Base-by-base conservation (phyloP, 192 early-diverging fungal species). In the Glomus cerebriforme region DNA sequence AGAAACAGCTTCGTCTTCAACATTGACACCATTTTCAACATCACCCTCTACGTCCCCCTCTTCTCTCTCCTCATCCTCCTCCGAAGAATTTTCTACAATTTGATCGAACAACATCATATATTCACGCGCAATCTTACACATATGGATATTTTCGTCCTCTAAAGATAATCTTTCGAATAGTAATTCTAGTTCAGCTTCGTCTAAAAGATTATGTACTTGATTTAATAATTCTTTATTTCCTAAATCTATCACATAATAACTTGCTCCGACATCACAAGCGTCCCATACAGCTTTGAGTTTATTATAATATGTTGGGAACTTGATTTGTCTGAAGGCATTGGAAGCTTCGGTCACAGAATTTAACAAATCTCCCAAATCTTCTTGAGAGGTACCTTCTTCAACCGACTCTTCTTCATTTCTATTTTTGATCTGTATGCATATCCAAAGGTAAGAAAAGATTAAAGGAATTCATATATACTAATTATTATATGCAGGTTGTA, bases 201-300 rank as follows among this genome's bases (percentile, higher is more conserved):
- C 29, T 31, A 65, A 65, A 65, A 65, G 64, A 65, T 65, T 32
- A 15, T 65, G 64, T 8, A 32, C 13, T 65, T 65, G 64, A 17
- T 32, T 65, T 65, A 65, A 65, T 65, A 32, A 12, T 34, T 9
- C 64, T 32, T 32, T 65, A 15, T 65, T 7, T 27, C 60, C 12
- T 32, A 65, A 32, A 65, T 65, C 13, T 10, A 65, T 34, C 29
- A 65, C 60, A 62, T 6, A 62, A 62, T 62, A 62, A 27, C 6
- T 27, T 7, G 31, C 3, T 27, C 15, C 13, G 7, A 8, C 26
- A 17, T 65, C 12, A 65, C 64, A 15, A 32, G 31, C 12, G 15
- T 65, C 0, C 64, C 31, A 65, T 32, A 65, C 13, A 3, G 64
- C 13, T 65, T 65, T 65, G 0, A 65, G 29, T 31, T 65, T 65